These are phyloP conservation scores for Poa pratensis DNA, from an alignment of 176 grass and related monocot species.

Conservation along the genomic window DNA sequence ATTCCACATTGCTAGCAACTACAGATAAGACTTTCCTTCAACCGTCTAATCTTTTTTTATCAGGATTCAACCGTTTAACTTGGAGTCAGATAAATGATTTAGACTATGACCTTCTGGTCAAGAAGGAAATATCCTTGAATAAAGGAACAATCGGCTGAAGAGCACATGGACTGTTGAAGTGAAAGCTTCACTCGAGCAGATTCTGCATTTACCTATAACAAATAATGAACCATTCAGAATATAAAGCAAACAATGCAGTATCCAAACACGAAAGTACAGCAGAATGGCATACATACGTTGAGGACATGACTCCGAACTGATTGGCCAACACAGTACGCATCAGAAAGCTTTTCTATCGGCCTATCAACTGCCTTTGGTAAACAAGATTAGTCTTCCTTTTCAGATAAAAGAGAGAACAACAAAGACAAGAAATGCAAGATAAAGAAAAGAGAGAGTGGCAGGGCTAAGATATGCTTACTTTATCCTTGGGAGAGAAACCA, in stretches of 20 bases:
- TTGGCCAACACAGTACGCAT: constrained; percentile 85
- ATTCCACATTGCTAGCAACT: constrained; percentile 28
- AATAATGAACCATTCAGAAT: constrained; percentile 24
- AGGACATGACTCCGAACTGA: constrained; percentile 83
- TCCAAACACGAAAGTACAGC: constrained; percentile 23
- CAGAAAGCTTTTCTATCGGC: constrained; percentile 60
- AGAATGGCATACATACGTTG: constrained; percentile 57
- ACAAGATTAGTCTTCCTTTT: constrained; percentile 48
- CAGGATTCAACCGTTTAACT: constrained; percentile 8
- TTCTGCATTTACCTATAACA: constrained; percentile 70
- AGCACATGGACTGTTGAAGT: constrained; percentile 86
- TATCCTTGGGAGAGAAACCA: constrained; percentile 92
- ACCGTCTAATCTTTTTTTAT: constrained; percentile 11
- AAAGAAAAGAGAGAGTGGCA: constrained; percentile 24
- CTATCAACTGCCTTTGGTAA: constrained; percentile 79
- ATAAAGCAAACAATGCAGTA: constrained; percentile 22
- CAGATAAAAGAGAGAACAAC: constrained; percentile 27
- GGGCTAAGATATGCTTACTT: constrained; percentile 61
- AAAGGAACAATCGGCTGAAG: constrained; percentile 76
- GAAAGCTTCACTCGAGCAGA: constrained; percentile 83
- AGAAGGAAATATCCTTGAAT: constrained; percentile 84
- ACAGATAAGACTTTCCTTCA: background rate
- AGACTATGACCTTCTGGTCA: constrained; percentile 73
- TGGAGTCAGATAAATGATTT: constrained; percentile 30
- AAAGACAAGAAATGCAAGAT: constrained; percentile 42